phyloP scores from a whole-genome alignment of 75 land plant species.

The Pinus taeda region DNA sequence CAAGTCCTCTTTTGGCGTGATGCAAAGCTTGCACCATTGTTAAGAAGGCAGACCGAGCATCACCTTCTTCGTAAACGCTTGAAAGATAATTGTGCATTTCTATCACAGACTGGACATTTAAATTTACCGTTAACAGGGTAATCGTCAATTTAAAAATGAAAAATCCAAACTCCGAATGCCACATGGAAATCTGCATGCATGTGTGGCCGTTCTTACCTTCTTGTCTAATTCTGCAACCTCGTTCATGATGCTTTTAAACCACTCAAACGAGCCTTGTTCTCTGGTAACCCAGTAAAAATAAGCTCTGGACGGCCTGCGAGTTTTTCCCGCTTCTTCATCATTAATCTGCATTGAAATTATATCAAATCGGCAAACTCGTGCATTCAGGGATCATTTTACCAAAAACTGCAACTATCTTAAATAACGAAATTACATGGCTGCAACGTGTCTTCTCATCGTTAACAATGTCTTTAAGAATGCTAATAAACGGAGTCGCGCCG shows the following conservation, averaged over 20 bases:
- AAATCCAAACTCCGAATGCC: neutral
- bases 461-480: constrained; percentile 22
- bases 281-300: constrained; percentile 36
- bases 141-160: neutral
- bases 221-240: constrained; percentile 34
- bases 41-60: constrained; percentile 47
- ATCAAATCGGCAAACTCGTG: neutral
- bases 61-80: constrained; percentile 58
- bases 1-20: constrained; percentile 40
- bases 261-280: constrained; percentile 33
- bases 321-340: constrained; percentile 8
- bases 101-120: constrained; percentile 15
- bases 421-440: neutral
- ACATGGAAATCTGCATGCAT: neutral
- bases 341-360: neutral
- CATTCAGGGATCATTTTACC: neutral
- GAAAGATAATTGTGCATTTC: constrained; percentile 62
- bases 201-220: constrained; percentile 11
- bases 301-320: constrained; percentile 13
- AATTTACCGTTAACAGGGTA: neutral
- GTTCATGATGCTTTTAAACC: constrained; percentile 41
- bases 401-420: neutral
- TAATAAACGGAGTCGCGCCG: constrained; percentile 43
- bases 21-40: constrained; percentile 44
- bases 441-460: constrained; percentile 6